Base-by-base conservation (phyloP, 495 filamentous ascomycete species). In the Diplogelasinospora grovesii region DNA sequence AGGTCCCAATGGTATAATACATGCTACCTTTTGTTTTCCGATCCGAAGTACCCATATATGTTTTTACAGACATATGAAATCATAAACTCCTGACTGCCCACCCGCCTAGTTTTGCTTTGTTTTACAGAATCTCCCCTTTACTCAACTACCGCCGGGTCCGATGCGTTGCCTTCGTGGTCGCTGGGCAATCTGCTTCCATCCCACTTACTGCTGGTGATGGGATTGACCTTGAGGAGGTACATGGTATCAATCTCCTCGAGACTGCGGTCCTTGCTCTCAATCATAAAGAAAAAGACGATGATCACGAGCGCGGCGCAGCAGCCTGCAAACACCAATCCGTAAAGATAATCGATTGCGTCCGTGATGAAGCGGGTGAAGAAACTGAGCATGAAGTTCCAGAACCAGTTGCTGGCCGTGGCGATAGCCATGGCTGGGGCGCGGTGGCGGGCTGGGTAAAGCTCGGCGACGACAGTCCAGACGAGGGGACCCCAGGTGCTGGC, bases 401-500 rank as follows among this genome's bases (percentile, higher is more conserved):
- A 75, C 88, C 88, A 95, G 68, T 93, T 95, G 39, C 78, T 74
- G 5, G 82, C 79, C 1, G 88, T 92, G 11, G 83, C 82, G 13
- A 89, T 54, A 23, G 80, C 83, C 73, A 89, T 88, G 49, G 74
- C 79, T 22, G 77, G 74, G 14, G 83, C 83, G 29, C 86, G 78
- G 60, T 88, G 86, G 33, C 79, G 72, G 41, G 78, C 72, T 15
- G 88, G 87, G 60, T 86, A 94, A 53, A 92, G 76, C 65, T 95
- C 87, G 36, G 79, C 81, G 32, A 82, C 79, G 39, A 86, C 78
- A 19, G 79, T 73, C 86, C 86, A 93, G 28, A 89, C 74, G 20
- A 89, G 81, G 8, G 87, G 88, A 35, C 85, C 87, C 88, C 87
- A 93, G 22, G 84, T 89, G 40, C 74, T 82, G 13, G 73, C 72